A percentile compares a stretch with the other conserved stretches of the same genome.
Conservation (phyloP, 2,329 filamentous ascomycete genomes). For the Aspergillus amoenus region DNA sequence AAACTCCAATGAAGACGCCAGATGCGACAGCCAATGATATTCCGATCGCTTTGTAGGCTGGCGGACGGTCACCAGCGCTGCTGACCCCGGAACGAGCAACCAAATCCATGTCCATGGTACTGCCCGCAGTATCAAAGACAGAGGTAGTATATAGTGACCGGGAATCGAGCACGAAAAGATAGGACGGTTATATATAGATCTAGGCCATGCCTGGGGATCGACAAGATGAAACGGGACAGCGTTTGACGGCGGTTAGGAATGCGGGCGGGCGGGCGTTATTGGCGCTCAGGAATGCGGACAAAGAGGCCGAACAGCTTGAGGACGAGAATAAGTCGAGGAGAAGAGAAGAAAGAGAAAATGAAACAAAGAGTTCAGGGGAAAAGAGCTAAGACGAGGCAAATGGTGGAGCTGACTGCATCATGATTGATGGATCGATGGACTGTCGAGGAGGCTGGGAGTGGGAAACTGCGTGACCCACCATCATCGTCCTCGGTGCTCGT, state of each 20-base stretch:
- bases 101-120: constrained; percentile 13
- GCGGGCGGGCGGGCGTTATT: not conserved
- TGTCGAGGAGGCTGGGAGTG: constrained; percentile 4
- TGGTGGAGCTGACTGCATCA: constrained; percentile 9
- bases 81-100: constrained; percentile 7
- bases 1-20: constrained; percentile 88
- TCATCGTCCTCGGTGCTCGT: not conserved
- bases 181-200: constrained; percentile 3
- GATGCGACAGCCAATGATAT: constrained; percentile 83
- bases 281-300: not conserved
- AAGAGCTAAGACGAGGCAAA: constrained; percentile 1
- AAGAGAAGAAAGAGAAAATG: not conserved
- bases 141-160: not conserved
- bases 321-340: not conserved
- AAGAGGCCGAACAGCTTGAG: not conserved
- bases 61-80: constrained; percentile 42
- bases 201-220: constrained; percentile 11
- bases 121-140: constrained; percentile 5
- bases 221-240: constrained; percentile 1
- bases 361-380: constrained; percentile 2
- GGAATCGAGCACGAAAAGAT: not conserved
- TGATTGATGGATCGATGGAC: not conserved
- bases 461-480: not conserved
- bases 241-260: constrained; percentile 7
- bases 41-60: constrained; percentile 79